Percentiles rank a stretch among this genome's conserved stretches.
Conservation (phyloP, 495 filamentous ascomycete genomes). For the Penicillium taxi region DNA sequence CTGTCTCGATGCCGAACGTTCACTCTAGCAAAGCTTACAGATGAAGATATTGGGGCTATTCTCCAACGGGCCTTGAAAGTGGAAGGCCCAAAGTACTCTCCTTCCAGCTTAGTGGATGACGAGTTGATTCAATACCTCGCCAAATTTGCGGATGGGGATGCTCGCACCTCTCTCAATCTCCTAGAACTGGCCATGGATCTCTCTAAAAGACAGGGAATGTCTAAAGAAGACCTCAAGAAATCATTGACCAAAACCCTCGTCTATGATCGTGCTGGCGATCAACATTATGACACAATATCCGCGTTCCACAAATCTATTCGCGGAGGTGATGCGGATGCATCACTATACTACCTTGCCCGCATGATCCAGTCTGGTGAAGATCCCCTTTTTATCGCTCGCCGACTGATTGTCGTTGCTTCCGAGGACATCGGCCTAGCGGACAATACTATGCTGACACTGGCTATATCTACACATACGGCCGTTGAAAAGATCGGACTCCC, state of each 20-base stretch:
- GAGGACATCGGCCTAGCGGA: constrained; percentile 92
- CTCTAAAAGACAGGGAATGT: constrained; percentile 44
- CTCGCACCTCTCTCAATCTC: constrained; percentile 84
- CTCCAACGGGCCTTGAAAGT: constrained; percentile 61
- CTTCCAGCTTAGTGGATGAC: constrained; percentile 59
- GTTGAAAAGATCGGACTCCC: constrained; percentile 89
- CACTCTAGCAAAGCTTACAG: constrained; percentile 65
- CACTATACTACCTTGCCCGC: constrained; percentile 86
- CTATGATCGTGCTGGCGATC: constrained; percentile 90
- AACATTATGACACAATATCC: constrained; percentile 91
- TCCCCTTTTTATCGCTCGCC: constrained; percentile 80
- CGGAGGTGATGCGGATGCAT: constrained; percentile 75
- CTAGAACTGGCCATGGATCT: constrained; percentile 74
- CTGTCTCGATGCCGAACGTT: constrained; percentile 87
- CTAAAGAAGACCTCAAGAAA: constrained; percentile 62
- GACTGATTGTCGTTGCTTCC: constrained; percentile 84
- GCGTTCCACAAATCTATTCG: constrained; percentile 95
- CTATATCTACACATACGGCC: constrained; percentile 75
- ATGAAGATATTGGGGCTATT: constrained; percentile 63
- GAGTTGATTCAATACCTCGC: constrained; percentile 75
- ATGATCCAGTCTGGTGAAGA: constrained; percentile 98
- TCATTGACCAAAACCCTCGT: constrained; percentile 83
- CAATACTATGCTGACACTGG: constrained; percentile 73
- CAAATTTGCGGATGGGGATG: constrained; percentile 83
- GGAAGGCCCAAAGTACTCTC: constrained; percentile 49